Evolutionary conservation across 2,329 filamentous ascomycete species (phyloP).

Genomic region (Pestalotiopsis sp.): DNA sequence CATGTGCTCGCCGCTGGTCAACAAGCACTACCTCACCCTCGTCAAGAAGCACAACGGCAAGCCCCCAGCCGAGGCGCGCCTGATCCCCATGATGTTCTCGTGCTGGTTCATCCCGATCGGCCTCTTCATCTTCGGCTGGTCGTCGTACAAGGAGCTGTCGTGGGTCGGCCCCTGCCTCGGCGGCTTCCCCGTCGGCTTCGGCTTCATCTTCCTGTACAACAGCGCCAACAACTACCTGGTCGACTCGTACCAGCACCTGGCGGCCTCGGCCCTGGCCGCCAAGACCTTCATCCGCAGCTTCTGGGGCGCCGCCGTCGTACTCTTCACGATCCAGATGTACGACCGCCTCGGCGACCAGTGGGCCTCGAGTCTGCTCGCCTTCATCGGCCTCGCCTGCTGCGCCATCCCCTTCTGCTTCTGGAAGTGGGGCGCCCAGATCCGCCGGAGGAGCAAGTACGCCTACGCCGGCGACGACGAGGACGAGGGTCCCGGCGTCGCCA

Average conservation of each 20-base stretch:
- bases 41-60: conserved; percentile 26
- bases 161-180: conserved; percentile 75
- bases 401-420: conserved; percentile 83
- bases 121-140: conserved; percentile 60
- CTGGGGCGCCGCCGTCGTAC: conserved; percentile 75
- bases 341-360: conserved; percentile 70
- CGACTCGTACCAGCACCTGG: conserved; percentile 67
- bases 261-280: conserved; percentile 76
- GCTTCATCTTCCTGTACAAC: conserved; percentile 84
- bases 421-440: conserved; percentile 70
- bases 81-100: conserved; percentile 80
- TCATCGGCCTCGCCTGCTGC: conserved; percentile 76
- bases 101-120: conserved; percentile 70
- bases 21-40: conserved; percentile 71
- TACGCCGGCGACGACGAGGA: conserved; percentile 61
- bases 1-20: conserved; percentile 68
- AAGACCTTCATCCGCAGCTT: conserved; percentile 80
- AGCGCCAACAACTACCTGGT: conserved; percentile 73
- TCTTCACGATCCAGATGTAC: conserved; percentile 86
- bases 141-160: conserved; percentile 61
- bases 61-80: conserved; percentile 73
- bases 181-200: conserved; percentile 72
- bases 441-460: conserved; percentile 69
- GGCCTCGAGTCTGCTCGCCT: conserved; percentile 72
- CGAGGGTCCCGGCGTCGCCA: conserved; percentile 6